phyloP scores from a whole-genome alignment of 164 flowering plant species.

The Vitis rotundifolia region DNA sequence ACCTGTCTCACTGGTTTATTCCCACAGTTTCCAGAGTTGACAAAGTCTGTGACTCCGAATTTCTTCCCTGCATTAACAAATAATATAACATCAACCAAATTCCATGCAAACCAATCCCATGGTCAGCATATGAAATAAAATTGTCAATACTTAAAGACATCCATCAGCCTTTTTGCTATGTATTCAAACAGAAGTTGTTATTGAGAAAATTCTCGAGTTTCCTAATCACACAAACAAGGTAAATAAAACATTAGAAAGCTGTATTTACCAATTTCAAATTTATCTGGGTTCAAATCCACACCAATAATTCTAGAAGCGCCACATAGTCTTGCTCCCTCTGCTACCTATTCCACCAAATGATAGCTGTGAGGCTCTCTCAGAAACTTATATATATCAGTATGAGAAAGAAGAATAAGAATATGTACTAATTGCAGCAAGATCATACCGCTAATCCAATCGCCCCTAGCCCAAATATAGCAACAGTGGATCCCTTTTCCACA shows the following conservation, averaged over 20 bases:
- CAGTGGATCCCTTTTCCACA: slow-evolving; percentile 65
- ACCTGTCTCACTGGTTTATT: slow-evolving; percentile 53
- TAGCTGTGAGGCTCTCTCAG: not conserved
- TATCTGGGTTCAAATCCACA: slow-evolving; percentile 49
- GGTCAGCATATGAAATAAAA: not conserved
- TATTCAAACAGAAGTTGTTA: too few species aligned
- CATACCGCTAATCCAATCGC: slow-evolving; percentile 66
- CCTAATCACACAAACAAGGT: not conserved
- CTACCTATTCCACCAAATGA: slow-evolving; percentile 40
- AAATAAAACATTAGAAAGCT: not conserved
- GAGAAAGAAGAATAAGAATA: not conserved
- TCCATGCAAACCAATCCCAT: not conserved
- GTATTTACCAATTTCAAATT: slow-evolving; percentile 45
- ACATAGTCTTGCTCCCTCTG: slow-evolving; percentile 62
- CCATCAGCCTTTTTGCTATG: not conserved
- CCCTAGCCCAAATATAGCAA: slow-evolving; percentile 67
- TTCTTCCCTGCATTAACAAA: slow-evolving; percentile 33
- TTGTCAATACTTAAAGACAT: not conserved
- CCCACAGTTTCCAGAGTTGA: slow-evolving; percentile 33
- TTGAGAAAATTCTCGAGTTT: not conserved
- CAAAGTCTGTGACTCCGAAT: slow-evolving; percentile 66
- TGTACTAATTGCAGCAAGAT: not conserved
- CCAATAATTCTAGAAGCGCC: slow-evolving; percentile 62
- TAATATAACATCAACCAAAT: not conserved
- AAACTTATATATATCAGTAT: not conserved